Conservation (phyloP, 495 filamentous ascomycete genomes). For the Talaromyces liani region DNA sequence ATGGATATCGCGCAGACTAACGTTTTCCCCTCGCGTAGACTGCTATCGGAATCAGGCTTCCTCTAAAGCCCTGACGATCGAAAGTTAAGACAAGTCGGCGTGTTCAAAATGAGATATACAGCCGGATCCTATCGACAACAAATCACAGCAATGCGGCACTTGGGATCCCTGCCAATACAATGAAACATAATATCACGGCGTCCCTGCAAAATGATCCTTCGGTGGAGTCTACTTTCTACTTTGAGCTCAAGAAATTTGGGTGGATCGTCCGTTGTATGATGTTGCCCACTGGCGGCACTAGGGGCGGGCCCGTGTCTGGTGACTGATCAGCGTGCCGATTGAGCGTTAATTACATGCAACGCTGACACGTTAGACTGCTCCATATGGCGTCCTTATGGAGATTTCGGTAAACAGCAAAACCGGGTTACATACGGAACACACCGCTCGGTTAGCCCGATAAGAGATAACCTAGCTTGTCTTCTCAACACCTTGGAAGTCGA, state of each 20-base stretch:
- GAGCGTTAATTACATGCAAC: not conserved
- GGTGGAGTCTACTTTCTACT: not conserved
- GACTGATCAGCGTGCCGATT: not conserved
- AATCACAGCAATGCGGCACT: not conserved
- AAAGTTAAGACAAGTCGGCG: not conserved
- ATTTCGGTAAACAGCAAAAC: not conserved
- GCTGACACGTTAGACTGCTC: not conserved
- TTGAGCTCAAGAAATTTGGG: not conserved
- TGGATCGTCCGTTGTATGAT: not conserved
- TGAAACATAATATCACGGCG: not conserved
- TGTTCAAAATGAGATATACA: not conserved
- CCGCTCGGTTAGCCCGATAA: not conserved
- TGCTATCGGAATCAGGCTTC: conserved; percentile 70
- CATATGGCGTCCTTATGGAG: not conserved
- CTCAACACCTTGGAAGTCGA: not conserved
- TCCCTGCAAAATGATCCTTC: not conserved
- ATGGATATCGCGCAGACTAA: conserved; percentile 9
- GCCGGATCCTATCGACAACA: not conserved
- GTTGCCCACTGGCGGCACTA: not conserved
- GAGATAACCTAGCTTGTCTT: not conserved
- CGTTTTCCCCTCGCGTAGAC: conserved; percentile 38
- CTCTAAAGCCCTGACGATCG: conserved; percentile 38
- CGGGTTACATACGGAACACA: not conserved
- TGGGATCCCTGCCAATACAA: not conserved
- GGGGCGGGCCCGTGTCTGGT: not conserved